phyloP scores from a whole-genome alignment of 2,329 filamentous ascomycete genomes.

The Stachybotrys echinatus region DNA sequence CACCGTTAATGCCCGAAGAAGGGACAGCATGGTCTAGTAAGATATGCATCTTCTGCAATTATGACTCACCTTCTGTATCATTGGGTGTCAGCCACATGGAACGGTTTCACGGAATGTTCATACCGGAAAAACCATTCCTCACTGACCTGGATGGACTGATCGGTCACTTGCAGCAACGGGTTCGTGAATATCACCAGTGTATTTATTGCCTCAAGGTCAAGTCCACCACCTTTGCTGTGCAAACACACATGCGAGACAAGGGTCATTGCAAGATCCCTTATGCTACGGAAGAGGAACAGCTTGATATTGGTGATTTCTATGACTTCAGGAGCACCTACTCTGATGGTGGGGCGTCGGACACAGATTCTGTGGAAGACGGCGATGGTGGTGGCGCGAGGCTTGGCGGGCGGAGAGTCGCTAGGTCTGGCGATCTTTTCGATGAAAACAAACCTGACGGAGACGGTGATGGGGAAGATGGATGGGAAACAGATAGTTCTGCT shows the following conservation, averaged over 20 bases:
- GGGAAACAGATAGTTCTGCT: slow-evolving; percentile 92
- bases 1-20: no score
- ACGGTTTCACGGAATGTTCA: slow-evolving; percentile 89
- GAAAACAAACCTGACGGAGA: slow-evolving; percentile 47
- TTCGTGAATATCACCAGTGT: slow-evolving; percentile 77
- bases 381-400: slow-evolving; percentile 61
- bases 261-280: slow-evolving; percentile 97
- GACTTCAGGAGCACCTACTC: slow-evolving; percentile 96
- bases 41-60: slow-evolving; percentile 88
- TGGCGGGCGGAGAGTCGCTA: slow-evolving; percentile 52
- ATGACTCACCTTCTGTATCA: slow-evolving; percentile 67
- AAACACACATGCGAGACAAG: slow-evolving; percentile 97
- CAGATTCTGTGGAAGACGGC: slow-evolving; percentile 37
- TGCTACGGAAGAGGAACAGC: slow-evolving; percentile 79
- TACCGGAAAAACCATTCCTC: slow-evolving; percentile 83
- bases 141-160: slow-evolving; percentile 79
- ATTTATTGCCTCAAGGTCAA: slow-evolving; percentile 83
- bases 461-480: slow-evolving; percentile 58
- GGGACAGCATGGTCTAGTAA: slow-evolving; percentile 38
- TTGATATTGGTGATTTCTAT: slow-evolving; percentile 94
- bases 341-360: slow-evolving; percentile 64
- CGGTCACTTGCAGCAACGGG: slow-evolving; percentile 70
- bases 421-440: slow-evolving; percentile 45
- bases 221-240: slow-evolving; percentile 70
- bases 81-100: slow-evolving; percentile 86